A percentile compares a stretch with the other conserved stretches of the same genome.
phyloP scores from a whole-genome alignment of 2,329 filamentous ascomycete species.

The Intubia oerlemansii region DNA sequence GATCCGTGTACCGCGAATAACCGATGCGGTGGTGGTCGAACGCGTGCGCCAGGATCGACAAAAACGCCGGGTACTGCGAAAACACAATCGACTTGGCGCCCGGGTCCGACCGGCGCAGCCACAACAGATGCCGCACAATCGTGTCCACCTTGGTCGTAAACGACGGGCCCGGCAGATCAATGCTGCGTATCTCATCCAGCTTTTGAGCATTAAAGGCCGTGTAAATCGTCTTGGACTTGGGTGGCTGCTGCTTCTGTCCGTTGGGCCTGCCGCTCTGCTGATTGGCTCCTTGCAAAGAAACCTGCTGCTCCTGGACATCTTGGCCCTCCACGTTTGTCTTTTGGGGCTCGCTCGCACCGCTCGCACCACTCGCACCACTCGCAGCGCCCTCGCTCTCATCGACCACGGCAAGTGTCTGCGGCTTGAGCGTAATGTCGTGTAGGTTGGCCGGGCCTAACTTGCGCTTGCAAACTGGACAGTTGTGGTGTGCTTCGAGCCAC shows the following conservation, averaged over 20 bases:
- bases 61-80: constrained; percentile 61
- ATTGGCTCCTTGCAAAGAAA: too few relatives aligned
- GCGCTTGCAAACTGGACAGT: constrained; percentile 71
- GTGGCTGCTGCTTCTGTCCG: constrained; percentile 6
- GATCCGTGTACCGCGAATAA: constrained; percentile 45
- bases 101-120: constrained; percentile 65
- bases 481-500: constrained; percentile 57
- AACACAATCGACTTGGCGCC: constrained; percentile 88
- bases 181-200: constrained; percentile 59
- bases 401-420: constrained; percentile 48
- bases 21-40: constrained; percentile 54
- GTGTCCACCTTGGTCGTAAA: constrained; percentile 87
- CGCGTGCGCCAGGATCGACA: constrained; percentile 50
- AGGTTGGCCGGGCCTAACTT: constrained; percentile 44
- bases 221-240: constrained; percentile 38
- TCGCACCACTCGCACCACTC: too few relatives aligned
- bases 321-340: neutral
- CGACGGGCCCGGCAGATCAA: constrained; percentile 50
- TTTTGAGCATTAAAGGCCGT: constrained; percentile 49
- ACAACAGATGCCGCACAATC: constrained; percentile 59
- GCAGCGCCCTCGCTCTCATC: too few relatives aligned
- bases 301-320: neutral
- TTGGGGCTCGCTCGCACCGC: too few relatives aligned
- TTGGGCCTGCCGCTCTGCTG: too few relatives aligned
- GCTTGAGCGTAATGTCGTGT: constrained; percentile 69